Conservation (phyloP, 2,329 filamentous ascomycete species). For the Aspergillus hortae region DNA sequence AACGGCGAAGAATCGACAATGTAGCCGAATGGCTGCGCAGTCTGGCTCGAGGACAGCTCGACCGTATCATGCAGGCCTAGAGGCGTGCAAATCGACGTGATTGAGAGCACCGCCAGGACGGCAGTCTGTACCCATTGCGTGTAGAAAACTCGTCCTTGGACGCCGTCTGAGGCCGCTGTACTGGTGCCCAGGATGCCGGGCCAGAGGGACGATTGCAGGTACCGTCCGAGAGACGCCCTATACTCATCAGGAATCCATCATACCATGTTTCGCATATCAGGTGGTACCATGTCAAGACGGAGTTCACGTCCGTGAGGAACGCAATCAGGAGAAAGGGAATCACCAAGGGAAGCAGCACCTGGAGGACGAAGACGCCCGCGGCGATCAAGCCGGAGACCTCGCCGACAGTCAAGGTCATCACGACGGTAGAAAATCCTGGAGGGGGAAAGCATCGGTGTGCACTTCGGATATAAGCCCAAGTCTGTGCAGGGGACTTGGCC, state of each 20-base stretch:
- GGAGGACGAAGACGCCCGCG: slow-evolving; percentile 35
- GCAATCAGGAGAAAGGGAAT: slow-evolving; percentile 36
- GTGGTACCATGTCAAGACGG: slow-evolving; percentile 36
- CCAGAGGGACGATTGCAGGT: slow-evolving; percentile 43
- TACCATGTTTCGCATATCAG: background rate
- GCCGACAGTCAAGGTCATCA: slow-evolving; percentile 28
- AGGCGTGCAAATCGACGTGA: slow-evolving; percentile 47
- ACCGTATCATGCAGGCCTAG: slow-evolving; percentile 45
- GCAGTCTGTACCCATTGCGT: slow-evolving; percentile 25
- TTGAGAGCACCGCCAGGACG: slow-evolving; percentile 30
- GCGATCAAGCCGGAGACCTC: slow-evolving; percentile 42
- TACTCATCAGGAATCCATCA: background rate
- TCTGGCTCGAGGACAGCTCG: slow-evolving; percentile 12
- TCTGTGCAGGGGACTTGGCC: background rate
- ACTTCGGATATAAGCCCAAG: too few relatives aligned
- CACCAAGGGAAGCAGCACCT: slow-evolving; percentile 34
- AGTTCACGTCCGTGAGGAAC: slow-evolving; percentile 34
- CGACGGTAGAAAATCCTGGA: too few relatives aligned
- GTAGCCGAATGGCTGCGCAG: slow-evolving; percentile 35
- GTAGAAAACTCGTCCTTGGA: slow-evolving; percentile 18
- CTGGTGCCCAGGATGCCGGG: slow-evolving; percentile 41
- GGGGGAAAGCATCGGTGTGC: too few relatives aligned
- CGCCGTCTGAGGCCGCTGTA: slow-evolving; percentile 27
- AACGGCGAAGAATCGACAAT: slow-evolving; percentile 36
- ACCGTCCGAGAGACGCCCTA: slow-evolving; percentile 35